phyloP scores from a whole-genome alignment of 805 yeast genomes.

The Candida koratica region DNA sequence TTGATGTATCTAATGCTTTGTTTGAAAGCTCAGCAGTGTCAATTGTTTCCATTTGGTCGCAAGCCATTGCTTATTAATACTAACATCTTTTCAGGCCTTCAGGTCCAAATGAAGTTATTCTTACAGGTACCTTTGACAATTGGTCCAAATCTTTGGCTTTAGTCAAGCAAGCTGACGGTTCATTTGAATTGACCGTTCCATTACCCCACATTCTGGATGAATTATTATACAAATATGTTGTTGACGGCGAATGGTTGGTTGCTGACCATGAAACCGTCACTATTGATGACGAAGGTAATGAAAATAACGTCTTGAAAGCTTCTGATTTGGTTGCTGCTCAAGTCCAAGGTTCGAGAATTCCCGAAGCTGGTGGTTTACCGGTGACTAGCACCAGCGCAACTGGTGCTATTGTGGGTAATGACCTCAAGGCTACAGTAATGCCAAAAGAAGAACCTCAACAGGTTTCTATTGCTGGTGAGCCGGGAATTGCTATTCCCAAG shows the following conservation, averaged over 20 bases:
- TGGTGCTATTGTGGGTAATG: conserved; percentile 10
- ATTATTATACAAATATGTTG: conserved; percentile 58
- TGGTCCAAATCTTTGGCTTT: conserved; percentile 60
- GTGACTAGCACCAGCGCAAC: conserved; percentile 36
- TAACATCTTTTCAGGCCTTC: conserved; percentile 32
- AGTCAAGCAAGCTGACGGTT: conserved; percentile 57
- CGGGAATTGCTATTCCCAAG: conserved; percentile 66
- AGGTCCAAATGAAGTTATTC: conserved; percentile 51
- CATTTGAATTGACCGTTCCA: conserved; percentile 59
- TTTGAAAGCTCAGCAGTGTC: no score
- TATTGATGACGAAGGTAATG: conserved; percentile 47
- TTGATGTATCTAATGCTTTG: background rate
- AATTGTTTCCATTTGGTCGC: no score
- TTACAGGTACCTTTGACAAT: conserved; percentile 68
- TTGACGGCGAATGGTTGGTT: conserved; percentile 64
- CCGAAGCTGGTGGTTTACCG: conserved; percentile 33
- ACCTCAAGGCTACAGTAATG: conserved; percentile 32
- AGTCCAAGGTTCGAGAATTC: conserved; percentile 22
- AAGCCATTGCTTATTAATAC: no score
- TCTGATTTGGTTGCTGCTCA: conserved; percentile 28
- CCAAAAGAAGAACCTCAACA: conserved; percentile 32
- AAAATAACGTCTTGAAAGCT: conserved; percentile 46
- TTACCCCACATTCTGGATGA: conserved; percentile 40
- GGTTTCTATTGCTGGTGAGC: conserved; percentile 53
- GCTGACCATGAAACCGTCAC: conserved; percentile 37